Evolutionary conservation across 495 filamentous ascomycete species (phyloP).

Genomic region (Penicillium diatomitis): DNA sequence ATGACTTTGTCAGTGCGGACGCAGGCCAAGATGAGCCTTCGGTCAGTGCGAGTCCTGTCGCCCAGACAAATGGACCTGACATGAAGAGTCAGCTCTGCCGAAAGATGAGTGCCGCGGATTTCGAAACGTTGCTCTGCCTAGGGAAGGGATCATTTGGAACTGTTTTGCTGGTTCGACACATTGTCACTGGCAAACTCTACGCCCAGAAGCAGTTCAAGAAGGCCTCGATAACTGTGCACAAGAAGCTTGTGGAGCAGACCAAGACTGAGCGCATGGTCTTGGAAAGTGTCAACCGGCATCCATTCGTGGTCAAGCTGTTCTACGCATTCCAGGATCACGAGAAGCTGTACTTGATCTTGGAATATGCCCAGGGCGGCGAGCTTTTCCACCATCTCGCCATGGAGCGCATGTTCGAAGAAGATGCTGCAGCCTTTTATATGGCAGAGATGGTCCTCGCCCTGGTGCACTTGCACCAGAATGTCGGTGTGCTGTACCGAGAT

Average conservation of each 20-base stretch:
- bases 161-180: conserved; percentile 84
- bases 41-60: conserved; percentile 6
- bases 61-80: conserved; percentile 11
- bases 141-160: conserved; percentile 95
- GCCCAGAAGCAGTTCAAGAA: conserved; percentile 99
- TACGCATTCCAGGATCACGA: conserved; percentile 98
- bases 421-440: conserved; percentile 91
- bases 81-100: conserved; percentile 42
- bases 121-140: conserved; percentile 85
- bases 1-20: conserved; percentile 78
- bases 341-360: conserved; percentile 94
- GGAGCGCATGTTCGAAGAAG: conserved; percentile 86
- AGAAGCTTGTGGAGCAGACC: conserved; percentile 89
- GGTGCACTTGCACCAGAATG: conserved; percentile 79
- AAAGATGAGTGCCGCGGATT: conserved; percentile 89
- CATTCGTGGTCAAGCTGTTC: conserved; percentile 94
- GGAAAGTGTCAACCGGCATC: conserved; percentile 90
- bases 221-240: conserved; percentile 83
- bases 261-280: conserved; percentile 92
- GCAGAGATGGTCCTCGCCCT: conserved; percentile 92
- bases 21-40: conserved; percentile 34
- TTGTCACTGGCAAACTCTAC: conserved; percentile 75
- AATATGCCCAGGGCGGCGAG: conserved; percentile 97
- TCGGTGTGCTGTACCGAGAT: conserved; percentile 93
- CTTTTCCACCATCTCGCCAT: conserved; percentile 82